Base-by-base conservation (phyloP, 2,329 filamentous ascomycete genomes). In the Byssochlamys sp. region DNA sequence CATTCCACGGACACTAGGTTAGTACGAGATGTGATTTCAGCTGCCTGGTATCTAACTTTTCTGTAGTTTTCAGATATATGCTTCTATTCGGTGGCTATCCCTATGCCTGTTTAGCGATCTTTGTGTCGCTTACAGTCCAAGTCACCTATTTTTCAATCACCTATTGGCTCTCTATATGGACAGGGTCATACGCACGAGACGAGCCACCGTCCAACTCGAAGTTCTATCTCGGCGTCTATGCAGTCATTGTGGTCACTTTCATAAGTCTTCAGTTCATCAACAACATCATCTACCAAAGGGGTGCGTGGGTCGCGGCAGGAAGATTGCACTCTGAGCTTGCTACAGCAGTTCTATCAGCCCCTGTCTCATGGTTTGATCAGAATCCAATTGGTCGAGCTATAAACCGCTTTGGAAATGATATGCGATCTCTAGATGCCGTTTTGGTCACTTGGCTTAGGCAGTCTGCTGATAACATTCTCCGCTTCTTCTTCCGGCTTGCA, bases 361-460 rank as follows among this genome's bases (percentile, higher is more conserved):
- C 82, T 0, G 71, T 84, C 9, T 77, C 78, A 3, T 84, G 81
- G 81, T 84, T 81, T 62, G 81, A 82, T 64, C 68, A 78, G 52
- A 75, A 81, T 1, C 77, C 81, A 0, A 75, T 80, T 14, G 78
- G 81, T 11, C 76, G 81, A 5, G 62, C 63, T 9, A 64, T 67
- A 5, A 67, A 67, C 63, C 77, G 82, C 11, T 81, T 84, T 61
- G 79, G 80, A 0, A 79, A 81, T 35, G 81, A 84, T 59, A 82
- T 83, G 66, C 73, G 76, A n/a, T 81, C 81, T 0, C 75, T 84
- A 55, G 82, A 84, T 61, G 77, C 74, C 6, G 64, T 70, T 1
- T 67, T 84, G 5, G 74, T 76, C 24, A 69, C 72, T 1, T 75
- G 80, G 71, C 69, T 66, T 19, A 61, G 67, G 28, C 65, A 68